These are phyloP conservation scores for Lachancea waltii DNA, from an alignment of 805 yeast species.

Conservation along the genomic window DNA sequence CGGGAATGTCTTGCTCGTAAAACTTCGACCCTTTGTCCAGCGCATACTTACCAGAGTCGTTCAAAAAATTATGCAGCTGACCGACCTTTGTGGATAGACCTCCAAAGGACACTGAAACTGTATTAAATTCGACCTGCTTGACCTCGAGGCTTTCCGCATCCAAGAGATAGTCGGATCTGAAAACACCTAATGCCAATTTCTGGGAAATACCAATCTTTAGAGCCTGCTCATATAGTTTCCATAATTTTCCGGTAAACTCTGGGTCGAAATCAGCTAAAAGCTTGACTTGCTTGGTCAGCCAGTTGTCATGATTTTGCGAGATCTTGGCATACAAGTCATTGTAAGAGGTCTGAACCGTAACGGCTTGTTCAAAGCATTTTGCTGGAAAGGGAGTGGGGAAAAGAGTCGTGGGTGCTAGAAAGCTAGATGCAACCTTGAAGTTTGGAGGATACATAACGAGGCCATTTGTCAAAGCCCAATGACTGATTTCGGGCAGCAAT, in stretches of 20 bases:
- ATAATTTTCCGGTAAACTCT: conserved; percentile 78
- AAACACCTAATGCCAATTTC: conserved; percentile 70
- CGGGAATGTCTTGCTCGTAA: conserved; percentile 47
- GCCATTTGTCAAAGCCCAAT: conserved; percentile 78
- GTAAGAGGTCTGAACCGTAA: conserved; percentile 57
- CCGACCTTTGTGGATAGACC: conserved; percentile 81
- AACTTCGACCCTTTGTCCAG: conserved; percentile 33
- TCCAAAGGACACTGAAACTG: conserved; percentile 92
- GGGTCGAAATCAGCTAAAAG: conserved; percentile 53
- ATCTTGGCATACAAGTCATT: conserved; percentile 71
- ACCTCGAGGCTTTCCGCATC: conserved; percentile 44
- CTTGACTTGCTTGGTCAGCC: conserved; percentile 54
- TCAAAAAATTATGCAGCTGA: conserved; percentile 61
- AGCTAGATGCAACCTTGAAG: conserved; percentile 39
- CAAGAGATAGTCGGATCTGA: conserved; percentile 84
- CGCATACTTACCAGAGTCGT: conserved; percentile 51
- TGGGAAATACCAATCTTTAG: conserved; percentile 47
- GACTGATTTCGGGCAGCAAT: conserved; percentile 46
- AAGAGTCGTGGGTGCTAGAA: conserved; percentile 79
- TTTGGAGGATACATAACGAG: conserved; percentile 71
- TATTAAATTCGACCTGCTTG: conserved; percentile 94
- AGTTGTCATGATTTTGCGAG: conserved; percentile 46
- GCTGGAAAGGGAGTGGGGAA: conserved; percentile 87
- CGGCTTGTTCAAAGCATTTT: conserved; percentile 57
- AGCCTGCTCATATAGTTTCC: conserved; percentile 51